These are phyloP conservation scores for Arthrobotrys iridis DNA, from an alignment of 2,329 filamentous ascomycete species.

Conservation along the genomic window DNA sequence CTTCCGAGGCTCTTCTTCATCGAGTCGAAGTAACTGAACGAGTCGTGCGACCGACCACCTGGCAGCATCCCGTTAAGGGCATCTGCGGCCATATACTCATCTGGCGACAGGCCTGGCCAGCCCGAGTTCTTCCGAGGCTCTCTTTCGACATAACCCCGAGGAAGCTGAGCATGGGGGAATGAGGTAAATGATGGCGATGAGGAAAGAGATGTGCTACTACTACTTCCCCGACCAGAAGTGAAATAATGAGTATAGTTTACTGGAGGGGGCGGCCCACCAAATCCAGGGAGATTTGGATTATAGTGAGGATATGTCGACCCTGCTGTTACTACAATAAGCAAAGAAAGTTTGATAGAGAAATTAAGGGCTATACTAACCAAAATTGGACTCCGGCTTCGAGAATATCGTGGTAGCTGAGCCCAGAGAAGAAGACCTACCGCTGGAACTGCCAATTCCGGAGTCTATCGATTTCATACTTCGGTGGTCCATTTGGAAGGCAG, in stretches of 20 bases:
- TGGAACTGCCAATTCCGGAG: conserved; percentile 42
- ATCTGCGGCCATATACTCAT: conserved; percentile 51
- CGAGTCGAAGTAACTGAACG: conserved; percentile 47
- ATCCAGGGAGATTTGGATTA: conserved; percentile 46
- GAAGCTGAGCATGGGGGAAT: conserved; percentile 48
- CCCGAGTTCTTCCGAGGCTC: conserved; percentile 37
- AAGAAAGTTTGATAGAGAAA: not conserved
- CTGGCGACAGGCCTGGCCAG: conserved; percentile 44
- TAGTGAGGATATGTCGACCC: conserved; percentile 51
- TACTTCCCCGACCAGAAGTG: conserved; percentile 41
- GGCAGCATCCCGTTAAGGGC: conserved; percentile 47
- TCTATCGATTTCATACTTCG: conserved; percentile 51
- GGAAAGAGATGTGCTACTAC: conserved; percentile 46
- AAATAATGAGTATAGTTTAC: conserved; percentile 49
- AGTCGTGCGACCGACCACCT: conserved; percentile 35
- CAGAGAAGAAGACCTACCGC: conserved; percentile 43
- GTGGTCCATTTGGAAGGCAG: conserved; percentile 44
- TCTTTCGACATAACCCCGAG: conserved; percentile 44
- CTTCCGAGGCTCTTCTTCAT: conserved; percentile 50
- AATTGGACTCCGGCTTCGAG: conserved; percentile 38
- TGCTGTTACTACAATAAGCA: conserved; percentile 23
- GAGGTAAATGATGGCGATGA: conserved; percentile 47
- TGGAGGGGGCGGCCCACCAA: conserved; percentile 37
- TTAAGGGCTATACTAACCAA: conserved; percentile 22
- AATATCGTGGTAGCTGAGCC: conserved; percentile 43